Conservation (phyloP, 177 flowering plant species). For the Vitis hybrid region DNA sequence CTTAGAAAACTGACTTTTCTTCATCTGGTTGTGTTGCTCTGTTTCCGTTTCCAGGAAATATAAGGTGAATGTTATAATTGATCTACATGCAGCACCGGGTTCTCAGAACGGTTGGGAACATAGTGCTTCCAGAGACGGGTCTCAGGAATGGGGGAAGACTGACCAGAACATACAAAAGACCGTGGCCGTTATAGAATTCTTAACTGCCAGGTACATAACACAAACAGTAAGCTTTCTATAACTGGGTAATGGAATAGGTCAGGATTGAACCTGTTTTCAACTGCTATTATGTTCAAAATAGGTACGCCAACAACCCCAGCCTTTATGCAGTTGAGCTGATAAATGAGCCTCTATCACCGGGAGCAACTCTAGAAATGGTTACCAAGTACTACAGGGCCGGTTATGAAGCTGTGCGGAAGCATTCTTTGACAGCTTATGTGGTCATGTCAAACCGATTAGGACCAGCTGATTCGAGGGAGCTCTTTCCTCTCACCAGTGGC, state of each 20-base stretch:
- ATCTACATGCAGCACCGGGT: constrained; percentile 47
- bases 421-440: constrained; percentile 42
- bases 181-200: constrained; percentile 52
- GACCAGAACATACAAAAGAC: constrained; percentile 43
- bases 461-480: constrained; percentile 31
- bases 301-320: constrained; percentile 48
- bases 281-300: constrained; percentile 5
- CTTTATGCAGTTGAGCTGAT: constrained; percentile 55
- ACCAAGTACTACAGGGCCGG: constrained; percentile 50
- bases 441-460: constrained; percentile 42
- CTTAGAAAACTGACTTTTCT: too few relatives aligned
- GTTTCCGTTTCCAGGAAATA: constrained; percentile 35
- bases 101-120: constrained; percentile 63
- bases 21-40: not conserved
- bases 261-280: too few relatives aligned
- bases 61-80: constrained; percentile 40
- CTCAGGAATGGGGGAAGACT: constrained; percentile 45
- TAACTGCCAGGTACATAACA: constrained; percentile 37
- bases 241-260: too few relatives aligned
- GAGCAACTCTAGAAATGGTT: constrained; percentile 33
- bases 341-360: constrained; percentile 57
- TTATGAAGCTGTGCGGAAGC: constrained; percentile 49
- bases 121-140: constrained; percentile 51
- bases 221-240: too few relatives aligned
- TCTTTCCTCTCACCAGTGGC: constrained; percentile 41